These are phyloP conservation scores for Microbotryum intermedium DNA, from an alignment of 1,284 basidiomycete genomes.

Conservation along the genomic window DNA sequence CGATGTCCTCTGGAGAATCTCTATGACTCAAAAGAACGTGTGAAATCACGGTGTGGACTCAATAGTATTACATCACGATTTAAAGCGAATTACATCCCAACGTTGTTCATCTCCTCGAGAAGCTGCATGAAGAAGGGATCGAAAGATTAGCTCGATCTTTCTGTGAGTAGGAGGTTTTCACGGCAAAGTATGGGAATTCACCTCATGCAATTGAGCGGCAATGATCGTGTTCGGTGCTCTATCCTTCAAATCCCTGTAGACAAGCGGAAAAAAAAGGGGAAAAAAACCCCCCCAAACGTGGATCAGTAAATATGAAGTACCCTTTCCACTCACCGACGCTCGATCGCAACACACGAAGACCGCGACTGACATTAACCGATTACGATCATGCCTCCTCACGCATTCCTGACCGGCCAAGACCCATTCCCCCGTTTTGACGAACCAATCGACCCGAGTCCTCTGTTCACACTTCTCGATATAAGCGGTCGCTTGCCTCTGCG, in stretches of 20 bases:
- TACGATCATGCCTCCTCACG: constrained; percentile 19
- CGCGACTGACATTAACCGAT: constrained; percentile 21
- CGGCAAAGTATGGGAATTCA: too few species aligned
- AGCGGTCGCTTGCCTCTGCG: constrained; percentile 59
- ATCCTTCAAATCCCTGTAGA: constrained; percentile 18
- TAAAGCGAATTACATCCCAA: constrained; percentile 14
- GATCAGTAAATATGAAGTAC: not conserved
- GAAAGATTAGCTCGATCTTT: too few species aligned
- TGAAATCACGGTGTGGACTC: too few species aligned
- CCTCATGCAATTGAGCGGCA: constrained; percentile 23
- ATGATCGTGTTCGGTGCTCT: constrained; percentile 26
- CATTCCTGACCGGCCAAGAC: constrained; percentile 24
- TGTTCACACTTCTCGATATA: constrained; percentile 77
- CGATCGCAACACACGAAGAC: not conserved
- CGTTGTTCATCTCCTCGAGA: constrained; percentile 10
- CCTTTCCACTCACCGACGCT: not conserved
- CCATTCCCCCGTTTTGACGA: constrained; percentile 48
- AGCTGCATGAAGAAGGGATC: not conserved
- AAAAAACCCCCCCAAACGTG: too few species aligned
- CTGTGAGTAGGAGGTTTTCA: too few species aligned
- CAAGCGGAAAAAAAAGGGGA: too few species aligned
- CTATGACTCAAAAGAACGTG: too few species aligned
- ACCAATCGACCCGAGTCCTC: constrained; percentile 71
- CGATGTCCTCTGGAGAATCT: too few species aligned
- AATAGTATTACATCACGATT: too few species aligned